Evolutionary conservation across 2,329 filamentous ascomycete genomes (phyloP).

Genomic region (Diplodia seriata): DNA sequence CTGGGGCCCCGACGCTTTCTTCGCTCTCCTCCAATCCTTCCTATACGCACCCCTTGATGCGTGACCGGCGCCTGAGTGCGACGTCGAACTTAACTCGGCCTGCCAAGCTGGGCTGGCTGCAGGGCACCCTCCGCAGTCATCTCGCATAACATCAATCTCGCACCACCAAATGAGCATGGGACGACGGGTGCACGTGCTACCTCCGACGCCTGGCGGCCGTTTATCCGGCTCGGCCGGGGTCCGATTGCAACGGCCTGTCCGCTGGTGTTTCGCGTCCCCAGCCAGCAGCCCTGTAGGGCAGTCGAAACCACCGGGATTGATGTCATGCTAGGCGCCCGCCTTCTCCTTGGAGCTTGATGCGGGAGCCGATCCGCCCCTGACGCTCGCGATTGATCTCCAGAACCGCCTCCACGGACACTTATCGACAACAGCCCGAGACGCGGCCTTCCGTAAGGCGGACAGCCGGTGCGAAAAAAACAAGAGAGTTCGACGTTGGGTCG

Average conservation of each 20-base stretch:
- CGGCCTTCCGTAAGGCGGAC: slow-evolving; percentile 20
- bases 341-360: slow-evolving; percentile 18
- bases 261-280: background rate
- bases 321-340: slow-evolving; percentile 8
- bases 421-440: slow-evolving; percentile 21
- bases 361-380: slow-evolving; percentile 6
- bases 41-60: background rate
- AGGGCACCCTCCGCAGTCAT: slow-evolving; percentile 15
- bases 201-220: background rate
- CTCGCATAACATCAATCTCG: slow-evolving; percentile 18
- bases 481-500: too few species aligned
- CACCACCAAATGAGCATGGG: slow-evolving; percentile 15
- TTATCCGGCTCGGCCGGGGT: slow-evolving; percentile 15
- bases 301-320: slow-evolving; percentile 4
- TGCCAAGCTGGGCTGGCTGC: background rate
- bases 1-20: slow-evolving; percentile 4
- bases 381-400: slow-evolving; percentile 19
- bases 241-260: slow-evolving; percentile 16
- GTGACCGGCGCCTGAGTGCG: slow-evolving; percentile 9
- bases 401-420: slow-evolving; percentile 9
- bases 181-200: slow-evolving; percentile 5
- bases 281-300: slow-evolving; percentile 13
- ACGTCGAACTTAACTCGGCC: slow-evolving; percentile 8
- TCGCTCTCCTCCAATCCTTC: slow-evolving; percentile 6
- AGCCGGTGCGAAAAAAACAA: background rate